Evolutionary conservation across 768 basidiomycete genomes (phyloP).

Genomic region (Lanmaoa pseudosensibilis): DNA sequence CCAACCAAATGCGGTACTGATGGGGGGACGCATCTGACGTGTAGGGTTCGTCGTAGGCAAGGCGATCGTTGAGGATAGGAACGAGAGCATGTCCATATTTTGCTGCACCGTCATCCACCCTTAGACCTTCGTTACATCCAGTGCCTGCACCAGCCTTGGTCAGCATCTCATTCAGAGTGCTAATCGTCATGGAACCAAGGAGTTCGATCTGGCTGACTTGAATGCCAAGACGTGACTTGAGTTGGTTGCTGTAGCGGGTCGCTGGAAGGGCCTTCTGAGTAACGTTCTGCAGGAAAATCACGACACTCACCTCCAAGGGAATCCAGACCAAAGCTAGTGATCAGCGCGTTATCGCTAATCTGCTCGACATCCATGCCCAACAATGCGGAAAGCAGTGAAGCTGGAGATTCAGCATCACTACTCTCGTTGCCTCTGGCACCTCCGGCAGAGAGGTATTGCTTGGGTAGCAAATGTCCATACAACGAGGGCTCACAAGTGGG

Average conservation of each 20-base stretch:
- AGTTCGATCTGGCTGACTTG: constrained; percentile 27
- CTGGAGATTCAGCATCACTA: constrained; percentile 21
- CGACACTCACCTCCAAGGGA: constrained; percentile 26
- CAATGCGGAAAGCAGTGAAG: constrained; percentile 24
- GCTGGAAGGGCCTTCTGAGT: constrained; percentile 11
- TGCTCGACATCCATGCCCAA: constrained; percentile 29
- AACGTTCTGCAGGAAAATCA: background rate
- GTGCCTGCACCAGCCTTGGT: constrained; percentile 16
- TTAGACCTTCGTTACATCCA: constrained; percentile 3
- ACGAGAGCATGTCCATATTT: constrained; percentile 31
- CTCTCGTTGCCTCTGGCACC: constrained; percentile 14
- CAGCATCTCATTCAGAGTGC: constrained; percentile 26
- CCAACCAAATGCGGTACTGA: constrained; percentile 33
- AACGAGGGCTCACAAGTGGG: constrained; percentile 27
- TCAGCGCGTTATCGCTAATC: constrained; percentile 30
- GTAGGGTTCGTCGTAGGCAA: constrained; percentile 34
- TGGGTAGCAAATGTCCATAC: constrained; percentile 27
- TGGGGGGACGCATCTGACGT: constrained; percentile 29
- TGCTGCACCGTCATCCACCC: constrained; percentile 24
- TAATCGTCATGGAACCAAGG: constrained; percentile 27
- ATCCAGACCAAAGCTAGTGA: constrained; percentile 29
- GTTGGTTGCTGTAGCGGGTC: constrained; percentile 32
- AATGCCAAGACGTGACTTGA: constrained; percentile 28
- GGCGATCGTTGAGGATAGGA: constrained; percentile 31
- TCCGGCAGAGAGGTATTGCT: constrained; percentile 20